Base-by-base conservation (phyloP, 2,329 filamentous ascomycete species). In the Sclerotinia nivalis region DNA sequence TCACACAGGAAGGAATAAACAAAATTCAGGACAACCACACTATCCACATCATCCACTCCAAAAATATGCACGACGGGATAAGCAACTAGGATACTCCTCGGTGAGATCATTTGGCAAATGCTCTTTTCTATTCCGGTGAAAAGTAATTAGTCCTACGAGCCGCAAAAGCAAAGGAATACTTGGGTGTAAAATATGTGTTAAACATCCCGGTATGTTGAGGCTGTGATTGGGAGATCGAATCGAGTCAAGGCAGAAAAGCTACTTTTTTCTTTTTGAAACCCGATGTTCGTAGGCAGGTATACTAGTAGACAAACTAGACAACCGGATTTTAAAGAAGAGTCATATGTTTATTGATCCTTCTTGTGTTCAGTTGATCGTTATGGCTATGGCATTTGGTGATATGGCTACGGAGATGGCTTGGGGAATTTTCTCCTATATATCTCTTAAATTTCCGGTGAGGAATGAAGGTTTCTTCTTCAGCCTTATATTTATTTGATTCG, bases 271-370 rank as follows among this genome's bases (percentile, higher is more conserved):
- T 31, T 31, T 45, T 43, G 25, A 56, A 64, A 22, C 61, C 60
- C 15, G 60, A 25, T 28, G 34, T 43, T 22, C 9, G 34, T 34
- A 66, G 50, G 37, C 50, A 66, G 45, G 37, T 9, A 67, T 6
- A 64, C 22, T 13, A 45, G 34, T 12, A 55, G 31, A 43, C 12
- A 47, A 43, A 34, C 25, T 59, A 60, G 34, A 58, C 52, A 43
- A 8, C 31, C 28, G 66, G 34, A 50, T 50, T 54, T 22, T 20
- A 45, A 6, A 28, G n/a, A 68, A 55, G 66, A 69, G 66, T 69
- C 66, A 69, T 68, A 62, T 49, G 56, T 69, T 69, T 69, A 69
- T 43, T 69, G 66, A 69, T 69, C 66, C 66, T 69, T 54, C 66
- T 55, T 64, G 58, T 69, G 58, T 64, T 55, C 47, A 45, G 25